Evolutionary conservation across 2,329 filamentous ascomycete genomes (phyloP).

Genomic region (Lasiodiplodia gonubiensis): DNA sequence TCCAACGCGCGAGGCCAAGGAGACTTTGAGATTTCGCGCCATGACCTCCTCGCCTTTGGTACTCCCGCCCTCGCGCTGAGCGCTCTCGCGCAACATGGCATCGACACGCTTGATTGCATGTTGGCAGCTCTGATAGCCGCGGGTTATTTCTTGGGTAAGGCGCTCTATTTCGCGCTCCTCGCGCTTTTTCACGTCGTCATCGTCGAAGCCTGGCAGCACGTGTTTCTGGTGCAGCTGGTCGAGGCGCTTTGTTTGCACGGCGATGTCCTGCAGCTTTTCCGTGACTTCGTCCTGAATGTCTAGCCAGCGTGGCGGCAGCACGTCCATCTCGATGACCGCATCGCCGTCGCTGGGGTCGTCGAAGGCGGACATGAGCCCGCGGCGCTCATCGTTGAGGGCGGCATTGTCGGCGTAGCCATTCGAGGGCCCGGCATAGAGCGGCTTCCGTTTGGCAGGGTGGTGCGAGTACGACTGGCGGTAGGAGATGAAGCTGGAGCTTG

Average conservation of each 20-base stretch:
- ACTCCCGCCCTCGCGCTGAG: constrained; percentile 69
- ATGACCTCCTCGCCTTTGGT: constrained; percentile 89
- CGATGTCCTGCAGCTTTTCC: constrained; percentile 79
- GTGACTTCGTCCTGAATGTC: constrained; percentile 94
- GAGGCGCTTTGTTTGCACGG: constrained; percentile 79
- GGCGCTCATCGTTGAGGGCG: constrained; percentile 65
- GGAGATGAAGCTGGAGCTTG: constrained; percentile 81
- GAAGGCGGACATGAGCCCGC: constrained; percentile 84
- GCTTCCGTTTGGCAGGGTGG: constrained; percentile 87
- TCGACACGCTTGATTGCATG: constrained; percentile 87
- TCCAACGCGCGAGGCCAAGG: constrained; percentile 84
- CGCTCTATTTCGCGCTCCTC: constrained; percentile 91
- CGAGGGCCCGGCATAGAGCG: constrained; percentile 61
- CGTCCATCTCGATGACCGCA: constrained; percentile 96
- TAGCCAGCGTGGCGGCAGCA: constrained; percentile 92
- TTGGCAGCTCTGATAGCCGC: constrained; percentile 88
- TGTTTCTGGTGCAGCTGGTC: constrained; percentile 97
- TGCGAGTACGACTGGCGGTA: constrained; percentile 98
- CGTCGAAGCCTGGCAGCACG: constrained; percentile 93
- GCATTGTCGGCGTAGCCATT: constrained; percentile 57
- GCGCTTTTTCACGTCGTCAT: constrained; percentile 83
- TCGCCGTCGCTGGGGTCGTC: constrained; percentile 85
- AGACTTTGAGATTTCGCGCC: constrained; percentile 95
- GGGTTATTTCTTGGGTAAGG: constrained; percentile 88
- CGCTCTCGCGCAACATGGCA: constrained; percentile 81